Evolutionary conservation across 2,329 filamentous ascomycete species (phyloP), one percentile per base, ranked within the genome.

Genomic region (Emericellopsis atlantica): DNA sequence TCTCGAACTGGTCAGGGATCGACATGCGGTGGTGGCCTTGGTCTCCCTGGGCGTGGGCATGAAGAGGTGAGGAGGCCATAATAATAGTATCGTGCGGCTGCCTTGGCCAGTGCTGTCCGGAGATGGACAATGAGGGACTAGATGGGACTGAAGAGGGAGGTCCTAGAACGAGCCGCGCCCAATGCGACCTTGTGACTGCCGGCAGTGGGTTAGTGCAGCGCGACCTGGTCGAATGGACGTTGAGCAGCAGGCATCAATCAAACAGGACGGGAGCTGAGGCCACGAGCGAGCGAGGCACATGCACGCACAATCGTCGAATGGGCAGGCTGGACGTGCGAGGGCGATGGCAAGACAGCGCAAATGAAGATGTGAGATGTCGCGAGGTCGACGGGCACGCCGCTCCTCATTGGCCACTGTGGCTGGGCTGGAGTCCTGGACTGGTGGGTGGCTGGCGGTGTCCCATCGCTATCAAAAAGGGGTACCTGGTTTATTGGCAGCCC

Each of bases 1-100:
- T 54, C 37, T 40, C 37, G 37, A 18, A 32, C 8, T 39, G 47
- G 49, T 50, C 42, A 29, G 26, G 34, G 23, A 41, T 41, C 34
- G 23, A 37, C 40, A 37, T 32, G 40, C 32, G 24, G 23, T 37
- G 15, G 32, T 41, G 15, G 6, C 33, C 26, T 12, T 29, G 14
- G 21, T 24, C 23, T 29, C n/a, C 11, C n/a, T 21, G 21, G n/a
- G 36, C n/a, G 36, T 23, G 18, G 12, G 15, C 6, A 3, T 29
- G 26, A 29, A 4, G 12, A 29, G 12, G 26, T 29, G 26, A 29
- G 15, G 26, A 29, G 15, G 11, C 36, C 16, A 24, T 38, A 23
- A 14, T 29, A 29, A 29, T 29, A 29, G 8, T 12, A 29, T 21
- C 18, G 18, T 5, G 18, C 18, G 18, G 18, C n/a, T n/a, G n/a